phyloP scores from a whole-genome alignment of 1,284 basidiomycete species.

The Inonotus obliquus region DNA sequence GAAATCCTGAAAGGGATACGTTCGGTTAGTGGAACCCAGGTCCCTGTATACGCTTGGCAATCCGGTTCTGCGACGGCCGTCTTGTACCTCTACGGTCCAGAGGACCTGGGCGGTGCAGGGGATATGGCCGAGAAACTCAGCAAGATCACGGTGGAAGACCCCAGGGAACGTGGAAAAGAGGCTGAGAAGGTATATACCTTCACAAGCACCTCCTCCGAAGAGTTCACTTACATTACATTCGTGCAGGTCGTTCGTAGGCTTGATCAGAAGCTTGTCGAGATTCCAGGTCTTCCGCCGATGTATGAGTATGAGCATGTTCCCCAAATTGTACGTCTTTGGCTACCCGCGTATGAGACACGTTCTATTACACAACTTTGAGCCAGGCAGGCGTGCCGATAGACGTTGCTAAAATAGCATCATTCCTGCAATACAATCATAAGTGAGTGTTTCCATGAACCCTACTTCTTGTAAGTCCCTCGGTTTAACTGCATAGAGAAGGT shows the following conservation, averaged over 20 bases:
- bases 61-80: not conserved
- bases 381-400: not conserved
- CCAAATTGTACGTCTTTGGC: constrained; percentile 1
- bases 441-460: not conserved
- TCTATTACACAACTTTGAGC: not conserved
- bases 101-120: constrained; percentile 7
- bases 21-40: constrained; percentile 4
- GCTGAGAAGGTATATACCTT: not conserved
- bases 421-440: constrained; percentile 3
- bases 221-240: not conserved
- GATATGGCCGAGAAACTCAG: constrained; percentile 15
- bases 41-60: constrained; percentile 15
- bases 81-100: constrained; percentile 7
- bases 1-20: not conserved
- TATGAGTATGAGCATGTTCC: constrained; percentile 13
- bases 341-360: not conserved
- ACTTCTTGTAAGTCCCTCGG: not conserved
- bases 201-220: not conserved
- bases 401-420: not conserved
- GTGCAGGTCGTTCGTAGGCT: not conserved
- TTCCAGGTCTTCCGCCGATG: constrained; percentile 12
- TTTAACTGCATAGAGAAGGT: not conserved
- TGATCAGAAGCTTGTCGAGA: constrained; percentile 1
- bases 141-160: not conserved
- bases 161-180: not conserved